Percentiles rank a stretch among this genome's conserved stretches.
phyloP scores from a whole-genome alignment of 192 early-diverging fungal species.

The Lobulomyces angularis region DNA sequence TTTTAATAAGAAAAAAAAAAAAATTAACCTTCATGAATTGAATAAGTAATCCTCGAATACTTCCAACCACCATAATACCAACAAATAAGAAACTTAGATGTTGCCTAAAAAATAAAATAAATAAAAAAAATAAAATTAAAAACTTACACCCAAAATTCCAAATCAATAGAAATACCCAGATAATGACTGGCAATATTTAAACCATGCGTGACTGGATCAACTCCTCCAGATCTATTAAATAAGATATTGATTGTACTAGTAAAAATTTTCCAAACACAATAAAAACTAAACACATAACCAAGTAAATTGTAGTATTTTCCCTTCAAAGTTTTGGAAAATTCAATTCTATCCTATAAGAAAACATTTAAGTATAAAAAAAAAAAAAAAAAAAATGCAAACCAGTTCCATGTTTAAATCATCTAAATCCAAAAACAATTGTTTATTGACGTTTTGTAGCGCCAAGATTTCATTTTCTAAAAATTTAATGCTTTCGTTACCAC shows the following conservation, averaged over 20 bases:
- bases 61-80: constrained; percentile 75
- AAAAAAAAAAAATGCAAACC: constrained; percentile 18
- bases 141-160: constrained; percentile 73
- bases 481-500: constrained; percentile 24
- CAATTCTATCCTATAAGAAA: constrained; percentile 31
- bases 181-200: constrained; percentile 60
- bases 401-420: constrained; percentile 70
- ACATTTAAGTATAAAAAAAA: neutral
- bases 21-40: constrained; percentile 57
- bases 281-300: constrained; percentile 75
- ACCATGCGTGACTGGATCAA: constrained; percentile 71
- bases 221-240: constrained; percentile 56
- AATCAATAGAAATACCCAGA: constrained; percentile 46
- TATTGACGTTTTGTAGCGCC: constrained; percentile 50
- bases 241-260: constrained; percentile 67
- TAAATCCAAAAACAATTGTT: constrained; percentile 63
- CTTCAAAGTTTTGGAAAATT: constrained; percentile 51
- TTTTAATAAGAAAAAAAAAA: neutral
- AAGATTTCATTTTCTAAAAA: constrained; percentile 33
- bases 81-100: constrained; percentile 87
- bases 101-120: too few species aligned
- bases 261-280: constrained; percentile 81
- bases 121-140: too few species aligned
- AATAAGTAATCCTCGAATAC: constrained; percentile 77
- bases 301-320: constrained; percentile 71